These are phyloP conservation scores for Penicillium bovifimosum DNA, from an alignment of 495 filamentous ascomycete species.

Conservation along the genomic window DNA sequence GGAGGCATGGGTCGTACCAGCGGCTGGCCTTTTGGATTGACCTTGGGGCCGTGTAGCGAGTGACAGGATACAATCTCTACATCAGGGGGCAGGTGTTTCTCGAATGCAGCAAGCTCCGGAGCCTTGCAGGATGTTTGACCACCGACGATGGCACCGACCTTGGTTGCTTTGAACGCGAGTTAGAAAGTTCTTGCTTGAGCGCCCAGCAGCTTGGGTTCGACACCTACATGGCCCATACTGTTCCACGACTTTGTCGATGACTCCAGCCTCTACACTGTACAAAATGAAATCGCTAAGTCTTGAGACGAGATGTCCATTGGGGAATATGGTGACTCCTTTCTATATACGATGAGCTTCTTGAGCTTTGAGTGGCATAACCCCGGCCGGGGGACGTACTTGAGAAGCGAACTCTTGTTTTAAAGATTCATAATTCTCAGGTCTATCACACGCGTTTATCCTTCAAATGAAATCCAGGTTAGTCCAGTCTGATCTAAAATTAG, in stretches of 20 bases:
- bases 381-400: conserved; percentile 50
- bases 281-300: conserved; percentile 94
- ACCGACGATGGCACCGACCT: conserved; percentile 87
- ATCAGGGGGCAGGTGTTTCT: conserved; percentile 78
- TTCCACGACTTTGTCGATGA: conserved; percentile 77
- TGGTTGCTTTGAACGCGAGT: conserved; percentile 64
- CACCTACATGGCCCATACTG: conserved; percentile 85
- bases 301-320: conserved; percentile 92
- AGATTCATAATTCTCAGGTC: conserved; percentile 71
- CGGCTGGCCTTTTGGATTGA: conserved; percentile 82
- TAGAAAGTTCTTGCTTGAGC: conserved; percentile 17
- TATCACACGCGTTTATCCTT: conserved; percentile 94
- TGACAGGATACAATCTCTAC: conserved; percentile 95
- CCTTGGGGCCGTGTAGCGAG: conserved; percentile 89
- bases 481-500: conserved; percentile 6
- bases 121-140: conserved; percentile 98
- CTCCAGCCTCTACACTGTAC: conserved; percentile 93
- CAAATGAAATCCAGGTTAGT: conserved; percentile 29
- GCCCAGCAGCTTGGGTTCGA: conserved; percentile 8
- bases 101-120: conserved; percentile 90
- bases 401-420: conserved; percentile 71
- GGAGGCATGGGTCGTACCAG: conserved; percentile 48
- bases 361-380: conserved; percentile 27
- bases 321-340: conserved; percentile 56
- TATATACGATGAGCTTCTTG: conserved; percentile 41